Conservation (phyloP, 805 yeast genomes). For the Schizosaccharomyces osmophilus region DNA sequence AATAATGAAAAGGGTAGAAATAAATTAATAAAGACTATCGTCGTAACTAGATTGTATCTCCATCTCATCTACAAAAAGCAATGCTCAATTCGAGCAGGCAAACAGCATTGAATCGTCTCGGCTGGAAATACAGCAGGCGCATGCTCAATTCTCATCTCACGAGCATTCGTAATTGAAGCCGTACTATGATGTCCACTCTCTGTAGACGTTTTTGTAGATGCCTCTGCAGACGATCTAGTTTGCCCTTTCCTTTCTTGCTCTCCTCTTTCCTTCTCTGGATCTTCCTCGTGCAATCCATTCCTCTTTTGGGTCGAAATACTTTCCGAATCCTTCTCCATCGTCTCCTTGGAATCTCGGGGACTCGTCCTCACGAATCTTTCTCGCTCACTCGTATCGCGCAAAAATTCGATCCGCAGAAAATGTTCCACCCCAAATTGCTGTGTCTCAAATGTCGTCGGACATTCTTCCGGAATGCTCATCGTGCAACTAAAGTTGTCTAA, state of each 20-base stretch:
- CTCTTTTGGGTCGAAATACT: background rate
- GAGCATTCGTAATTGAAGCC: background rate
- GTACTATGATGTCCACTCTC: background rate
- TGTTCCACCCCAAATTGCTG: background rate
- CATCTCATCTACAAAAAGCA: background rate
- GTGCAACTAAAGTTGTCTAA: conserved; percentile 10
- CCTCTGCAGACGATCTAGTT: too few species aligned
- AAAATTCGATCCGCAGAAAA: background rate
- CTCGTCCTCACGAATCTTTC: background rate
- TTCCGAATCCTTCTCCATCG: background rate
- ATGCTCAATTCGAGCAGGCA: background rate
- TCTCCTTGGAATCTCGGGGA: background rate
- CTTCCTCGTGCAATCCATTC: background rate
- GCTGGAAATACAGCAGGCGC: background rate
- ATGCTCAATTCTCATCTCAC: background rate
- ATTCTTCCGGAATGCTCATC: conserved; percentile 15
- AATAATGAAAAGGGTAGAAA: too few species aligned
- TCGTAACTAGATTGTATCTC: too few species aligned
- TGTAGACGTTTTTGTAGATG: too few species aligned
- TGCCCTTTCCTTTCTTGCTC: too few species aligned
- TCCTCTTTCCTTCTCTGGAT: background rate
- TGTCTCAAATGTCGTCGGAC: conserved; percentile 13
- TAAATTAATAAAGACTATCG: too few species aligned
- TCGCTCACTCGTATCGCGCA: background rate
- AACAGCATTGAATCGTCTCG: background rate